Conservation (phyloP, 1,139 yeast genomes). For the Kodamaea sp. region DNA sequence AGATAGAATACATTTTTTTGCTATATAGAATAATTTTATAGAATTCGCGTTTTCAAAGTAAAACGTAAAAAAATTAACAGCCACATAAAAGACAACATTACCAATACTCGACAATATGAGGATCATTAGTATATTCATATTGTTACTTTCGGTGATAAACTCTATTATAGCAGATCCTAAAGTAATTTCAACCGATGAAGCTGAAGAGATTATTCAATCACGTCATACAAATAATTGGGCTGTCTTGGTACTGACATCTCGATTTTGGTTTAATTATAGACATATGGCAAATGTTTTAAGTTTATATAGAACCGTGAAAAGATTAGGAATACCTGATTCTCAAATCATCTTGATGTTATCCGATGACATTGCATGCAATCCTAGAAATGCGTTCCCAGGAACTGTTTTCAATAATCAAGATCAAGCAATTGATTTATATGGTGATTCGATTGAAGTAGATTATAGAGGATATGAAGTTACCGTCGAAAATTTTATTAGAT, state of each 20-base stretch:
- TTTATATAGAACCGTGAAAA: slow-evolving; percentile 90
- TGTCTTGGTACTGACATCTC: slow-evolving; percentile 87
- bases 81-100: not conserved
- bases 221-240: slow-evolving; percentile 89
- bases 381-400: slow-evolving; percentile 94
- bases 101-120: slow-evolving; percentile 11
- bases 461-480: slow-evolving; percentile 97
- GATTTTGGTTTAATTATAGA: slow-evolving; percentile 97
- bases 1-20: too few species aligned
- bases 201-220: slow-evolving; percentile 29
- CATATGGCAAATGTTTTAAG: slow-evolving; percentile 97
- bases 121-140: slow-evolving; percentile 4
- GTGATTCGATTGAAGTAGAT: slow-evolving; percentile 93
- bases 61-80: slow-evolving; percentile 6
- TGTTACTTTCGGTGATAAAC: slow-evolving; percentile 4
- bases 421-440: slow-evolving; percentile 90
- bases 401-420: slow-evolving; percentile 93
- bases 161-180: slow-evolving; percentile 10
- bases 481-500: slow-evolving; percentile 87
- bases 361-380: slow-evolving; percentile 96
- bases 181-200: slow-evolving; percentile 17
- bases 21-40: too few species aligned
- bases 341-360: slow-evolving; percentile 94
- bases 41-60: too few species aligned
- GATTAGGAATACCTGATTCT: slow-evolving; percentile 95